Conservation (phyloP, 352 stramenopile genomes). For the Hyaloperonospora brassicae region DNA sequence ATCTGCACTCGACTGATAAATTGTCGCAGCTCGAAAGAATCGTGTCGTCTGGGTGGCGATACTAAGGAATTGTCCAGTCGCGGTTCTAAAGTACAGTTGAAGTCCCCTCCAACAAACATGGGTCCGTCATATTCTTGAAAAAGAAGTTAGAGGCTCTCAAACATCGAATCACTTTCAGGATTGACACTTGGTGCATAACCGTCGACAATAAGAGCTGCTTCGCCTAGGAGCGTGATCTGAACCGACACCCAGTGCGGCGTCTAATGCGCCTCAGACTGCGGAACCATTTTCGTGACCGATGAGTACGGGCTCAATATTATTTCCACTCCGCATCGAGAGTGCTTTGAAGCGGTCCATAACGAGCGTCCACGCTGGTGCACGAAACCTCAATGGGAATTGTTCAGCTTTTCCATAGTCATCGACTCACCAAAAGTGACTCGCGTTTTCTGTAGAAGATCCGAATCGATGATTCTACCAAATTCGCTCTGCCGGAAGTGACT, state of each 20-base stretch:
- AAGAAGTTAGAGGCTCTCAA: background rate
- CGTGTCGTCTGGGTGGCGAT: background rate
- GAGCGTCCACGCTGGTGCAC: background rate
- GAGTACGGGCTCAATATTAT: background rate
- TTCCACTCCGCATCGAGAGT: background rate
- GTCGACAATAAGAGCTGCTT: background rate
- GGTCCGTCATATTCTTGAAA: too few relatives aligned
- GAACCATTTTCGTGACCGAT: background rate
- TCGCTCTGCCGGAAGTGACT: background rate
- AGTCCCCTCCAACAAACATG: too few relatives aligned
- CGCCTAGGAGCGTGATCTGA: background rate
- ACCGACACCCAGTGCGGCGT: background rate
- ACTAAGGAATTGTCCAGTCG: background rate
- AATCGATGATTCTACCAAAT: too few relatives aligned
- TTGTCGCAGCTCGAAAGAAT: background rate
- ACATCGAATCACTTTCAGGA: background rate
- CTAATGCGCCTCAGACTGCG: too few relatives aligned
- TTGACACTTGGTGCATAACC: background rate
- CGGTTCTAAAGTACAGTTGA: background rate
- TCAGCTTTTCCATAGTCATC: background rate
- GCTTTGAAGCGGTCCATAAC: background rate
- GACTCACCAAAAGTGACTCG: background rate
- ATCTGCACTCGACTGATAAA: background rate
- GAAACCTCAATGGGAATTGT: background rate
- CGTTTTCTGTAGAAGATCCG: background rate